Evolutionary conservation across 2,329 filamentous ascomycete genomes (phyloP).

Genomic region (Phaeosphaeriaceae sp.): DNA sequence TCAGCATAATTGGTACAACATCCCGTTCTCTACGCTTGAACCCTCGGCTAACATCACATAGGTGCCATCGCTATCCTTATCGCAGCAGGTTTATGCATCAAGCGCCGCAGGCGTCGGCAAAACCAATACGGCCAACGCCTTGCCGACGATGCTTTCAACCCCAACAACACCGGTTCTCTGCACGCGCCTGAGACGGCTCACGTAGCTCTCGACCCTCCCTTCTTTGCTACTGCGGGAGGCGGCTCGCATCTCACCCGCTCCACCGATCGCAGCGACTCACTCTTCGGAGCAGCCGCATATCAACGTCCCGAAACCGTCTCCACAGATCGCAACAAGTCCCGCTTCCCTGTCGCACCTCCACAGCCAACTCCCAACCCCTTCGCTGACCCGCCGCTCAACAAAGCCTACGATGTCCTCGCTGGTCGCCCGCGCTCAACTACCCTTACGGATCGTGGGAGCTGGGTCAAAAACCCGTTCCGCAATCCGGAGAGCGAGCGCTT

Average conservation of each 20-base stretch:
- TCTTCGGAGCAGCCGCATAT: constrained; percentile 37
- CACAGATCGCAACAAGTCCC: constrained; percentile 29
- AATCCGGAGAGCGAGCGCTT: constrained; percentile 44
- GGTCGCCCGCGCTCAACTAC: constrained; percentile 43
- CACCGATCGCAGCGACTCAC: constrained; percentile 30
- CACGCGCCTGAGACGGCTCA: constrained; percentile 32
- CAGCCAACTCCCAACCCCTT: constrained; percentile 45
- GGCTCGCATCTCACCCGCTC: constrained; percentile 29
- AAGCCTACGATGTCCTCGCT: constrained; percentile 44
- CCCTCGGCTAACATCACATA: constrained; percentile 13
- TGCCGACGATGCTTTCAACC: constrained; percentile 35
- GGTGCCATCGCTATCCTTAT: constrained; percentile 37
- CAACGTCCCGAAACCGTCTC: constrained; percentile 43
- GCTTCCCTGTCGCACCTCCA: constrained; percentile 17
- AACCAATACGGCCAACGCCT: constrained; percentile 23
- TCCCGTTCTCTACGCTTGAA: not conserved
- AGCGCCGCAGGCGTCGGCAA: constrained; percentile 28
- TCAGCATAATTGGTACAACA: constrained; percentile 38
- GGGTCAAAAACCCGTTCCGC: constrained; percentile 45
- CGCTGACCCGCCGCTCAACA: constrained; percentile 43
- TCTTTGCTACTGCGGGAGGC: constrained; percentile 10
- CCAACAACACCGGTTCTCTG: constrained; percentile 28
- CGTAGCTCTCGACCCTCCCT: constrained; percentile 11
- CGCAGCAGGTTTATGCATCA: constrained; percentile 28
- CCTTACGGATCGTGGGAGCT: constrained; percentile 42